A percentile compares a stretch with the other conserved stretches of the same genome.
Evolutionary conservation across 192 early-diverging fungal genomes (phyloP).

Genomic region (Linnemannia elongata): DNA sequence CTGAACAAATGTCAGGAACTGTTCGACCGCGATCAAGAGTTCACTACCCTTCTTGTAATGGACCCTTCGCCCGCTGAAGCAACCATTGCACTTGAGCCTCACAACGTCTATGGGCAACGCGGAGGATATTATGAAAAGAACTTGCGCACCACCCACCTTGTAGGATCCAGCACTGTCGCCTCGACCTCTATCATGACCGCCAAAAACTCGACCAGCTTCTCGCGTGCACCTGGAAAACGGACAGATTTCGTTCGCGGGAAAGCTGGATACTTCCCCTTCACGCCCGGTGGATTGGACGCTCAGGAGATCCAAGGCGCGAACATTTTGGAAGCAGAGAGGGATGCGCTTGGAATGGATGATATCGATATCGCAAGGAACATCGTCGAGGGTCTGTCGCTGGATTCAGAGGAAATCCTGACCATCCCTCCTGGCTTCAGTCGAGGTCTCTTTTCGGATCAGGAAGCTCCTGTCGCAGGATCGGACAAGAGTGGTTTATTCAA

Average conservation of each 20-base stretch:
- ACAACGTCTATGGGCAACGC: slow-evolving; percentile 65
- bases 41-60: slow-evolving; percentile 51
- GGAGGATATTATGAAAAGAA: slow-evolving; percentile 61
- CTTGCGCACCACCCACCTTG: slow-evolving; percentile 26
- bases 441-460: slow-evolving; percentile 68
- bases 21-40: slow-evolving; percentile 33
- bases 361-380: slow-evolving; percentile 37
- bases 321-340: slow-evolving; percentile 46
- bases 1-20: slow-evolving; percentile 69
- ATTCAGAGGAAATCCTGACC: slow-evolving; percentile 63
- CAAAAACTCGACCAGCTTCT: slow-evolving; percentile 81
- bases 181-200: slow-evolving; percentile 54
- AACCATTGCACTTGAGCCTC: slow-evolving; percentile 63
- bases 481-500: slow-evolving; percentile 34
- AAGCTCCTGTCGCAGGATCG: neutral
- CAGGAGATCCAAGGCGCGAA: slow-evolving; percentile 54
- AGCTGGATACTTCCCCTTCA: slow-evolving; percentile 79
- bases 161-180: slow-evolving; percentile 31
- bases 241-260: slow-evolving; percentile 81
- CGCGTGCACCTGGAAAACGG: slow-evolving; percentile 66
- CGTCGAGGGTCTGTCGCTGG: slow-evolving; percentile 23
- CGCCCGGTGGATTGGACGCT: slow-evolving; percentile 76
- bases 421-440: slow-evolving; percentile 81
- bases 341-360: slow-evolving; percentile 47
- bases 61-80: slow-evolving; percentile 64